These are phyloP conservation scores for Nannochloropsis oceanica DNA, from an alignment of 108 stramenopile genomes.

Conservation along the genomic window DNA sequence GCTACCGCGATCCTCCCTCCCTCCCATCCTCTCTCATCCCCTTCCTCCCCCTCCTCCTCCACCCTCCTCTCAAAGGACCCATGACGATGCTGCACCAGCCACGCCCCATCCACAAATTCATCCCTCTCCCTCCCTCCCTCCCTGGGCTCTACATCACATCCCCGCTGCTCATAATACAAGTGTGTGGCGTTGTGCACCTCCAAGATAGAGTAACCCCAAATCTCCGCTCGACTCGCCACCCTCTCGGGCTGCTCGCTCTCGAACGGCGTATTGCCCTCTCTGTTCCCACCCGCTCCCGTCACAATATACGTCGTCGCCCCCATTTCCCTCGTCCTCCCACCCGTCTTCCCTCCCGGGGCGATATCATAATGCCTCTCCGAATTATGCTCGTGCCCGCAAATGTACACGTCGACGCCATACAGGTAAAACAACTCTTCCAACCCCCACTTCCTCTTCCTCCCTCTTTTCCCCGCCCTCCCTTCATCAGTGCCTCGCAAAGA, in stretches of 20 bases:
- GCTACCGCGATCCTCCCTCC: not conserved
- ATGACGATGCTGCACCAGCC: not conserved
- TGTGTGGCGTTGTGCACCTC: not conserved
- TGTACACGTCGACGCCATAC: conserved; percentile 26
- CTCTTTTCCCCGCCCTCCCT: not conserved
- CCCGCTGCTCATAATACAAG: not conserved
- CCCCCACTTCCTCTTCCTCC: not conserved
- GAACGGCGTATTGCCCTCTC: not conserved
- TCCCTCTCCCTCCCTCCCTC: not conserved
- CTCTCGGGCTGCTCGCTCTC: not conserved
- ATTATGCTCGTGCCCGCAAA: conserved; percentile 26
- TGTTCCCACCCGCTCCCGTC: conserved; percentile 1
- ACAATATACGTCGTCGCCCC: not conserved
- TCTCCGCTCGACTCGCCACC: not conserved
- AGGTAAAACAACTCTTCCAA: conserved; percentile 31
- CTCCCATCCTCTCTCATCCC: not conserved
- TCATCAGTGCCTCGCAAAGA: not conserved
- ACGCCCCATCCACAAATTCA: not conserved
- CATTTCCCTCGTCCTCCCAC: not conserved
- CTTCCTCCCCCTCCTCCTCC: conserved; percentile 34
- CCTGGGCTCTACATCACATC: not conserved
- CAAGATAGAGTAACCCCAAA: not conserved
- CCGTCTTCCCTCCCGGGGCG: not conserved
- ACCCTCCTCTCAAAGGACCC: conserved; percentile 3
- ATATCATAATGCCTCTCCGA: conserved; percentile 8